These are phyloP conservation scores for Euryodendron excelsum DNA, from an alignment of 148 eudicot species.

Conservation along the genomic window DNA sequence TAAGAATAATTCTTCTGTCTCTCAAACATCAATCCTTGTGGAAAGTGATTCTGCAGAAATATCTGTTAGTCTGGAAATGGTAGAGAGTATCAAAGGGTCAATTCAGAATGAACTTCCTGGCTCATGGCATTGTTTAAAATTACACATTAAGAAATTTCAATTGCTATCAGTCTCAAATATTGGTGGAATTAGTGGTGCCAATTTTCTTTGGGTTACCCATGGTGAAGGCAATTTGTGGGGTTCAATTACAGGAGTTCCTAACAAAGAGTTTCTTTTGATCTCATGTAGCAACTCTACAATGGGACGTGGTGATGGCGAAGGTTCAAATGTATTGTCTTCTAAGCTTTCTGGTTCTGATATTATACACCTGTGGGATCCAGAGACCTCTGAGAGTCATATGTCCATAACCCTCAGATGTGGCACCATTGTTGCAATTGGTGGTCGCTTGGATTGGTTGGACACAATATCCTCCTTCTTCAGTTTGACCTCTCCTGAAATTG, in stretches of 20 bases:
- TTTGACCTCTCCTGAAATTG: slow-evolving; percentile 52
- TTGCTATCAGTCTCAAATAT: slow-evolving; percentile 61
- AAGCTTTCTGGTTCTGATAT: slow-evolving; percentile 71
- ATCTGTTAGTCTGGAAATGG: slow-evolving; percentile 44
- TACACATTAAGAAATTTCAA: slow-evolving; percentile 55
- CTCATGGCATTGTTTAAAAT: slow-evolving; percentile 61
- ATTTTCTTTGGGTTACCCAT: slow-evolving; percentile 69
- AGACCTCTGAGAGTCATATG: slow-evolving; percentile 39
- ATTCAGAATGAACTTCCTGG: slow-evolving; percentile 85
- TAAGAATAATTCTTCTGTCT: slow-evolving; percentile 23
- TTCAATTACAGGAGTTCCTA: slow-evolving; percentile 49
- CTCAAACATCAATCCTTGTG: slow-evolving; percentile 65
- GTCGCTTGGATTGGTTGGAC: slow-evolving; percentile 91
- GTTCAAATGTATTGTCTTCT: slow-evolving; percentile 74
- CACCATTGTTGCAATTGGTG: slow-evolving; percentile 77
- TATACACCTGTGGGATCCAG: slow-evolving; percentile 62
- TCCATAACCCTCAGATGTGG: slow-evolving; percentile 67
- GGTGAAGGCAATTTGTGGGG: slow-evolving; percentile 78
- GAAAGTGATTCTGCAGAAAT: slow-evolving; percentile 65
- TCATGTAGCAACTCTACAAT: slow-evolving; percentile 64
- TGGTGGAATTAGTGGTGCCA: slow-evolving; percentile 59
- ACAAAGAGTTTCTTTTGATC: slow-evolving; percentile 60
- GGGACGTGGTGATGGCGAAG: slow-evolving; percentile 95
- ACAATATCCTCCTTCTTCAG: slow-evolving; percentile 59
- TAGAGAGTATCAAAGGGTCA: slow-evolving; percentile 46